Base-by-base conservation (phyloP, 139 green algal species). In the Pleodorina starrii region DNA sequence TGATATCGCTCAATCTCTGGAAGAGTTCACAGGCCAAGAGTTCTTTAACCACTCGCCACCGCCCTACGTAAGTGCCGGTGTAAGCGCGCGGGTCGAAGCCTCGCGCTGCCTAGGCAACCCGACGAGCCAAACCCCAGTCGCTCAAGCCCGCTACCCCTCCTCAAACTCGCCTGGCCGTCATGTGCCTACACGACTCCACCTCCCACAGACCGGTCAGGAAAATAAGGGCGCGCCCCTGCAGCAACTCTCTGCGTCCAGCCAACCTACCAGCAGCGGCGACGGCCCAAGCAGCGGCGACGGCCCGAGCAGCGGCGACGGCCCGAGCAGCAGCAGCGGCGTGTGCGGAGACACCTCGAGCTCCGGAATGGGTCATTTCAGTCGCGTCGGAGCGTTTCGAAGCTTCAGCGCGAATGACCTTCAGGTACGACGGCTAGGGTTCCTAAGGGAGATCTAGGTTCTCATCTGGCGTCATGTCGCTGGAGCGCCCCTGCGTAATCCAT, bases 371-470 rank as follows among this genome's bases (percentile, higher is more conserved):
- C 48, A 43, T 11, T 10, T 84, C 14, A 51, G 35, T 63, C 48
- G 76, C 25, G 72, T 38, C 32, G 23, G 21, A 7, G 54, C 6
- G 54, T 66, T 88, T 23, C 66, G 83, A 0, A 81, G 68, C 46
- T 88, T 88, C 83, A 81, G 68, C 68, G 81, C 83, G 0, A 88
- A 80, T 23, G 83, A 88, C 48, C 83, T 88, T 0, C n/a, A 69
- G 68, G 68, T 88, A 50, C 25, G 76, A 14, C 54, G n/a, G n/a
- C n/a, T n/a, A n/a, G n/a, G n/a, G n/a, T n/a, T n/a, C n/a, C n/a
- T n/a, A n/a, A n/a, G n/a, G n/a, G n/a, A n/a, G n/a, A n/a, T n/a
- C n/a, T n/a, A n/a, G n/a, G n/a, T n/a, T n/a, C n/a, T n/a, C n/a
- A n/a, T n/a, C n/a, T n/a, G n/a, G n/a, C n/a, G n/a, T n/a, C n/a